Base-by-base conservation (phyloP, 352 stramenopile species). In the Globisporangium yorkense region DNA sequence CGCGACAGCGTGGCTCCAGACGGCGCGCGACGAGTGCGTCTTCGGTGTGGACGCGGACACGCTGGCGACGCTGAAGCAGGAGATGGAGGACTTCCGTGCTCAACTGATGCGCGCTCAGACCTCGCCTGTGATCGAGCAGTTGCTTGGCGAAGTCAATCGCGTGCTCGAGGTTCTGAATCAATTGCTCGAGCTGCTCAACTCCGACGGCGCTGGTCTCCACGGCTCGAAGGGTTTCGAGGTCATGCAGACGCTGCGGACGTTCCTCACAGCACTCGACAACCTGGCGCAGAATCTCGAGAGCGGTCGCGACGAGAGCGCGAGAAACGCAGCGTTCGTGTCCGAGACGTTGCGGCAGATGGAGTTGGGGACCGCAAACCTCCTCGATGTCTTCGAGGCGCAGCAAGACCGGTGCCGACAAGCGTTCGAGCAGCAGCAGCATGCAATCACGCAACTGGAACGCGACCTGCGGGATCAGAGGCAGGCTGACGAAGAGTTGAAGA, bases 271-370 rank as follows among this genome's bases (percentile, higher is more conserved):
- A 47, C 39, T 86, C 6, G 75, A 86, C 47, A 56, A 76, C 3
- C 48, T 74, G 2, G 59, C 58, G 9, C 68, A 66, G 50, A 59
- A 59, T 10, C 39, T 65, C 10, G 54, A 63, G 54, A 51, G 48
- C 41, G 67, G 70, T 13, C 56, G 71, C 18, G 55, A 68, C 0
- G 47, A 61, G 31, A 57, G 20, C 16, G 41, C 62, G 8, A 49
- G 55, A 16, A 64, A 63, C 16, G 33, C 58, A 0, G 57, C 31
- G 8, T 78, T 84, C 24, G 41, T 87, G 15, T 64, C 68, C 1
- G 57, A 69, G n/a, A 59, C 67, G n/a, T 71, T 80, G 46, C 74
- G 72, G 40, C 71, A 70, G 29, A 89, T 89, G 79, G 76, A 89
- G 29, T 54, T 86, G 13, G 79, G 79, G 3, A 84, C 74, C 0